Conservation (phyloP, 768 basidiomycete species). For the Podaxis rugospora region DNA sequence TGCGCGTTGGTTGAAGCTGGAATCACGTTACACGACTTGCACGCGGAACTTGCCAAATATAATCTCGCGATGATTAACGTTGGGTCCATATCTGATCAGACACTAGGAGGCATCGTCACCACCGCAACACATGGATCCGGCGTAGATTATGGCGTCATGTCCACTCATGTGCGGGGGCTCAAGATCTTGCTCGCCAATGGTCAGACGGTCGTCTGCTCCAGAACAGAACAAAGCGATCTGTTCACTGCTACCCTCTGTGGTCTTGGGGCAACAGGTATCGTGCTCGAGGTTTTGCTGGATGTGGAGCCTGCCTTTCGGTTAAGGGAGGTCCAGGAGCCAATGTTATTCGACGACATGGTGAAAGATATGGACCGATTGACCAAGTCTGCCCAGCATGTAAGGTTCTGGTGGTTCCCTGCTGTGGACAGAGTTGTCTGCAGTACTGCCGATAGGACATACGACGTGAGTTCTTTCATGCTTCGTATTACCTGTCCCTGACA, state of each 20-base stretch:
- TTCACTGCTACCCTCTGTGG: conserved; percentile 91
- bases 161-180: conserved; percentile 73
- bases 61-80: conserved; percentile 86
- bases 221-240: conserved; percentile 59
- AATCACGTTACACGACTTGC: conserved; percentile 72
- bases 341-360: conserved; percentile 61
- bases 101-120: conserved; percentile 85
- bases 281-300: conserved; percentile 71
- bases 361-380: conserved; percentile 51
- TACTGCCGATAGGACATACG: conserved; percentile 67
- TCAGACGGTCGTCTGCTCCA: conserved; percentile 61
- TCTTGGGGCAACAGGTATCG: conserved; percentile 85
- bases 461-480: conserved; percentile 42
- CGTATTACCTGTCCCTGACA: conserved; percentile 3
- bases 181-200: conserved; percentile 78
- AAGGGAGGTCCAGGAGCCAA: conserved; percentile 61
- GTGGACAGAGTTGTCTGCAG: conserved; percentile 68
- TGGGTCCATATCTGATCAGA: conserved; percentile 96
- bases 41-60: conserved; percentile 57
- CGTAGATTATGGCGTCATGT: conserved; percentile 71
- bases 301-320: conserved; percentile 83
- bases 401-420: conserved; percentile 94
- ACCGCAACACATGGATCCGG: conserved; percentile 97
- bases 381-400: conserved; percentile 76
- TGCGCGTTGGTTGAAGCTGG: conserved; percentile 75